These are phyloP conservation scores for Podaxis sp. DNA, from an alignment of 768 basidiomycete genomes.

Conservation along the genomic window DNA sequence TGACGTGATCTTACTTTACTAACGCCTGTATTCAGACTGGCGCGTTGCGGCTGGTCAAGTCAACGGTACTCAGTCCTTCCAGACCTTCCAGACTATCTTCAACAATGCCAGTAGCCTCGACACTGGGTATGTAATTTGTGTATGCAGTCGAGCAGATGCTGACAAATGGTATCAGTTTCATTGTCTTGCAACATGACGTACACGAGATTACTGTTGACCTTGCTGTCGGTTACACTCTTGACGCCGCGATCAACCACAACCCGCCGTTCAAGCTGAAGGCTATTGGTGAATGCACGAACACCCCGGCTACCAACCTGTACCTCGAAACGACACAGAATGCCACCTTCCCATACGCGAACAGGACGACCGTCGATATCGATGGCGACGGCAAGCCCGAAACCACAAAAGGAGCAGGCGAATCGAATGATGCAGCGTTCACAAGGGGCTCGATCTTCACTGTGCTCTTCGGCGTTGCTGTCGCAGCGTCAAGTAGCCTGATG, in stretches of 20 bases:
- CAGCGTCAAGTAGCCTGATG: conserved; percentile 9
- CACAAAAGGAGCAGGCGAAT: conserved; percentile 26
- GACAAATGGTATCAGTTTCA: conserved; percentile 52
- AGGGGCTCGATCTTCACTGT: background rate
- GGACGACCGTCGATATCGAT: conserved; percentile 34
- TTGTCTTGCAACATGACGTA: conserved; percentile 88
- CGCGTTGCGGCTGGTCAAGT: conserved; percentile 77
- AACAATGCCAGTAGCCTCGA: conserved; percentile 58
- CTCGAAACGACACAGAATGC: conserved; percentile 77
- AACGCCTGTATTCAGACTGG: conserved; percentile 62
- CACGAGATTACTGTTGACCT: conserved; percentile 86
- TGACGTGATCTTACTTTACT: background rate
- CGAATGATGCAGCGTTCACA: conserved; percentile 10
- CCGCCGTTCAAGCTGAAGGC: conserved; percentile 72
- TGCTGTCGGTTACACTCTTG: conserved; percentile 83
- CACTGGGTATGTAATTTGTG: conserved; percentile 50
- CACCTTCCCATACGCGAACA: conserved; percentile 57
- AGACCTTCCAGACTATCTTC: conserved; percentile 75
- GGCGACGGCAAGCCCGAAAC: conserved; percentile 37
- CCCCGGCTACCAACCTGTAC: conserved; percentile 70
- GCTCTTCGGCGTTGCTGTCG: conserved; percentile 4
- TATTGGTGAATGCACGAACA: conserved; percentile 75
- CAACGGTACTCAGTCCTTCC: conserved; percentile 39
- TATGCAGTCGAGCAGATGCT: background rate
- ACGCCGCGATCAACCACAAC: conserved; percentile 65